Evolutionary conservation across 768 basidiomycete genomes (phyloP).

Genomic region (Lentinula aciculospora): DNA sequence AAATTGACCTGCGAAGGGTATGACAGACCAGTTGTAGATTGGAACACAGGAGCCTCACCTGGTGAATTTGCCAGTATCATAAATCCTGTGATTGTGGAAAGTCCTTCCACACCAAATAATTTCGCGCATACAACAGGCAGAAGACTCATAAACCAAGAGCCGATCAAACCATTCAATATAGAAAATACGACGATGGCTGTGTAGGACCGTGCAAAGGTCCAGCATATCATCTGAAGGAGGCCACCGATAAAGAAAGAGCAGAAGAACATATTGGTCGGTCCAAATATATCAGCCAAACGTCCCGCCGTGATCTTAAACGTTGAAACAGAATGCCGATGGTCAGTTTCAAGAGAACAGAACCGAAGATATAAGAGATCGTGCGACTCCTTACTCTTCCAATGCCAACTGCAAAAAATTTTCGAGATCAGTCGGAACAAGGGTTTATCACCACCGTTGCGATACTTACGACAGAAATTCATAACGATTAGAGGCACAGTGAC

Average conservation of each 20-base stretch:
- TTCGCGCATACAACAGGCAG: conserved; percentile 24
- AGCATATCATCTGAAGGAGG: conserved; percentile 29
- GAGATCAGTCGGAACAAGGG: neutral
- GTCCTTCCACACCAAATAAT: conserved; percentile 18
- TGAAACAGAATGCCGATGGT: neutral
- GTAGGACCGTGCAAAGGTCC: conserved; percentile 29
- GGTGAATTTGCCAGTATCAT: conserved; percentile 19
- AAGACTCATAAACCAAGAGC: conserved; percentile 28
- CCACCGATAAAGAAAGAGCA: conserved; percentile 27
- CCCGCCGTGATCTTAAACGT: conserved; percentile 24
- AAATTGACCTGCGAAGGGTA: conserved; percentile 18
- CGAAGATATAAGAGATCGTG: neutral
- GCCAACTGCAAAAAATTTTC: conserved; percentile 9
- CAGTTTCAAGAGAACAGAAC: neutral
- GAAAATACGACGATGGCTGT: conserved; percentile 24
- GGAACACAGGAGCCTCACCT: conserved; percentile 7
- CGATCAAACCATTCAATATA: conserved; percentile 26
- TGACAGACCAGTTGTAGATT: neutral
- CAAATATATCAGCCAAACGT: conserved; percentile 29
- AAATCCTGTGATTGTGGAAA: conserved; percentile 19
- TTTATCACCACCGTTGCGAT: too few relatives aligned
- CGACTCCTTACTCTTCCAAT: conserved; percentile 15
- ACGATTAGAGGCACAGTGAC: conserved; percentile 16
- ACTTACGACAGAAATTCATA: conserved; percentile 18
- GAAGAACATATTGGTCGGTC: conserved; percentile 33